Evolutionary conservation across 1,284 basidiomycete species (phyloP), one percentile per base, ranked within the genome.

Genomic region (Leccinum subrobustum): DNA sequence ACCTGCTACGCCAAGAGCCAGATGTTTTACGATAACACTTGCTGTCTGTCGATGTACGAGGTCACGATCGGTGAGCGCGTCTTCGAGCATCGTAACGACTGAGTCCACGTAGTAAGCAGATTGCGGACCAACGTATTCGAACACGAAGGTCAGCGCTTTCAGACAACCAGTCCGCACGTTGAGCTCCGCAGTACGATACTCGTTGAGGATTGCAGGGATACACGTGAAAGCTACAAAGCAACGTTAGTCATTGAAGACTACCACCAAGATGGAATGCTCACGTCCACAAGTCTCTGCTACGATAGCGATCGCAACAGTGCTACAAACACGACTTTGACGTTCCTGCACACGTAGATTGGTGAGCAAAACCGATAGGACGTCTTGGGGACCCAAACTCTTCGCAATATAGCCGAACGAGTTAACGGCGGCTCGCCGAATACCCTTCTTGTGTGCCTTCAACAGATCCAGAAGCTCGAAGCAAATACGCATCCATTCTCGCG

Each of bases 341-440:
- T 99, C 97, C 81, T 99, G 97, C 4, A 99, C 97, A 59, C 96
- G 92, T 69, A 99, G 75, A 73, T 99, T 99, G 63, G 97, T 99
- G 58, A 99, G 81, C 16, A 99, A 83, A 12, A 99, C 97, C 52
- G 93, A 95, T 37, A 99, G 81, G 3, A 99, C 97, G 73, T 99
- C 97, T 75, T 99, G 97, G 50, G 97, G 97, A 78, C 97, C 97
- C 77, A 99, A 91, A 76, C 93, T 96, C 80, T 98, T 98, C 63
- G 97, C 97, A 65, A 99, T 99, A 71, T 99, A 99, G 70, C 97
- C 97, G 68, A 99, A 99, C 3, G 96, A 98, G 81, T 99, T 99
- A 78, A 99, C 96, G 16, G 96, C 96, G 0, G 97, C 97, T 75
- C 96, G 93, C 60, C 97, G 91, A 71, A 99, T 99, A 39, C 93